Evolutionary conservation across 208 protist species (phyloP).

Genomic region (Tritrichomonas foetus): DNA sequence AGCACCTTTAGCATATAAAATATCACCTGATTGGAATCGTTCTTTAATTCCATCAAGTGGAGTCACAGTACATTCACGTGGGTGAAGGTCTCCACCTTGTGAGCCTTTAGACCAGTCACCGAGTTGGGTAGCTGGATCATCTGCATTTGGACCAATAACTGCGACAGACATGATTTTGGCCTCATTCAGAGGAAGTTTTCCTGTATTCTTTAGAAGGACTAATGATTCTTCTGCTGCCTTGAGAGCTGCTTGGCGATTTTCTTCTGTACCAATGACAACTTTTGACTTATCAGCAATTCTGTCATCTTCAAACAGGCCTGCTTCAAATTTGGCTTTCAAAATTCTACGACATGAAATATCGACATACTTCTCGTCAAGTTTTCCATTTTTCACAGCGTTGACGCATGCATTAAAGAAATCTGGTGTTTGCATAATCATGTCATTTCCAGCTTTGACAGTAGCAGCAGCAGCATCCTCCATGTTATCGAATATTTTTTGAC

Average conservation of each 20-base stretch:
- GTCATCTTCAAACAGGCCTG: slow-evolving; percentile 25
- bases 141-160: neutral
- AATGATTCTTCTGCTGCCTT: slow-evolving; percentile 42
- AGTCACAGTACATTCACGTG: neutral
- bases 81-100: neutral
- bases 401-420: slow-evolving; percentile 1
- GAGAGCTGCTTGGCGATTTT: slow-evolving; percentile 44
- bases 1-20: neutral
- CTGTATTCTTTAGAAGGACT: slow-evolving; percentile 48
- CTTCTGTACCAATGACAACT: neutral
- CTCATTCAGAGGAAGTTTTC: neutral
- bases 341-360: neutral
- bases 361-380: neutral
- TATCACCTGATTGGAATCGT: neutral
- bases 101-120: neutral
- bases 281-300: neutral
- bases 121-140: neutral
- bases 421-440: neutral
- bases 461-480: neutral
- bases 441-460: neutral
- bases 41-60: neutral
- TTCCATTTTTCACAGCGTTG: neutral
- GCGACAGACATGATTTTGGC: neutral
- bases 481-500: neutral
- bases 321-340: neutral